phyloP scores from a whole-genome alignment of 805 yeast genomes.

The Tetrapisispora nanseiensis region DNA sequence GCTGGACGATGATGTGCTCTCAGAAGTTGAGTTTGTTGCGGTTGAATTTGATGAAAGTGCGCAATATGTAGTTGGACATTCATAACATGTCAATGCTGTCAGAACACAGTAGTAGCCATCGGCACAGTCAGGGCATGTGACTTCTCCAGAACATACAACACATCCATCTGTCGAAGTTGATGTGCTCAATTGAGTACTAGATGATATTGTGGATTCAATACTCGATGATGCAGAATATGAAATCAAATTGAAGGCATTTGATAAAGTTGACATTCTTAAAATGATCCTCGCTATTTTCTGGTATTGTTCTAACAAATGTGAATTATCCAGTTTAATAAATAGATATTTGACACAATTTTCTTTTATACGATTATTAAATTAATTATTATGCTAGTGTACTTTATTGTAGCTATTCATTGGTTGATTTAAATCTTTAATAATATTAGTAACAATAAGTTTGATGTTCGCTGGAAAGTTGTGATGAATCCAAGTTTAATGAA shows the following conservation, averaged over 20 bases:
- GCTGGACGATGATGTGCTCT: conserved; percentile 10
- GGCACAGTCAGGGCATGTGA: conserved; percentile 47
- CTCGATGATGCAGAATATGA: neutral
- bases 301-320: no score
- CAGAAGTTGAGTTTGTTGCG: conserved; percentile 9
- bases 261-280: no score
- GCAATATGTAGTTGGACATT: conserved; percentile 51
- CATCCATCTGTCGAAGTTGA: conserved; percentile 18
- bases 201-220: neutral
- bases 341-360: no score
- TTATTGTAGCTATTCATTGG: no score
- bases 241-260: neutral
- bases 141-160: conserved; percentile 33
- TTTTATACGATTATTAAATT: no score
- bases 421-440: no score
- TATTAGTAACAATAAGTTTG: no score
- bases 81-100: conserved; percentile 45
- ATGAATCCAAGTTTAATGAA: no score
- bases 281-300: no score
- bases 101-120: conserved; percentile 44
- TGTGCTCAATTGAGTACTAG: neutral
- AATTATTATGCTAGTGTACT: no score
- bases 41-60: conserved; percentile 20
- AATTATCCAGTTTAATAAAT: no score
- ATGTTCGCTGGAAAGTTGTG: no score